Evolutionary conservation across 495 filamentous ascomycete species (phyloP).

Genomic region (Aspergillus indologenus): DNA sequence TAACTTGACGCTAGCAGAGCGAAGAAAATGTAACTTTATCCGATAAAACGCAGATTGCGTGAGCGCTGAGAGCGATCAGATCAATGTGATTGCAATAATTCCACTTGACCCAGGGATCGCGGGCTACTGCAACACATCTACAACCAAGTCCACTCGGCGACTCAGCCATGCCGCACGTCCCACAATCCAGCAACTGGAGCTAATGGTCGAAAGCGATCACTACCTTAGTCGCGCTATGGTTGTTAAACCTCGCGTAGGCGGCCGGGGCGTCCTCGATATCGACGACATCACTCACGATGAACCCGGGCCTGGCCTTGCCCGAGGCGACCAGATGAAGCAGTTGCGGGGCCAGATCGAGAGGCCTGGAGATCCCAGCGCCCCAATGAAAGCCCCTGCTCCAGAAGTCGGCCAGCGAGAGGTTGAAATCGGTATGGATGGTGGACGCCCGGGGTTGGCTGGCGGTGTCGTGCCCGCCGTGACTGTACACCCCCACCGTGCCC

Average conservation of each 20-base stretch:
- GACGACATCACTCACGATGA: constrained; percentile 13
- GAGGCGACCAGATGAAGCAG: constrained; percentile 18
- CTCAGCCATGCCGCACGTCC: no score
- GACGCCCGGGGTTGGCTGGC: constrained; percentile 1
- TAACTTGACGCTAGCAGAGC: no score
- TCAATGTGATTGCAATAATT: no score
- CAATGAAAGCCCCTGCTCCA: constrained; percentile 15
- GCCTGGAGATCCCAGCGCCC: constrained; percentile 10
- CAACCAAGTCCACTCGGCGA: no score
- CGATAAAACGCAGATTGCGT: no score
- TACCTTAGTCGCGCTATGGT: constrained; percentile 13
- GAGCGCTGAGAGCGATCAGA: no score
- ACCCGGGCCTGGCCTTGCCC: constrained; percentile 15
- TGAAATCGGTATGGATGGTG: constrained; percentile 3
- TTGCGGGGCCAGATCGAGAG: constrained; percentile 7
- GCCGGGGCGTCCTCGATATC: constrained; percentile 15
- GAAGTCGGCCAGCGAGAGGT: constrained; percentile 7
- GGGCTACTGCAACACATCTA: no score
- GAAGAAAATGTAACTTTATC: no score
- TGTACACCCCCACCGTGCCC: constrained; percentile 12
- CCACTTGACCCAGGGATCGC: no score
- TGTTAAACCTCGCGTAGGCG: constrained; percentile 10
- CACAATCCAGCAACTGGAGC: no score
- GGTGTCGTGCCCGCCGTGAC: constrained; percentile 8
- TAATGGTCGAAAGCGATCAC: no score